phyloP scores from a whole-genome alignment of 495 filamentous ascomycete species.

The Hamigera avellanea region DNA sequence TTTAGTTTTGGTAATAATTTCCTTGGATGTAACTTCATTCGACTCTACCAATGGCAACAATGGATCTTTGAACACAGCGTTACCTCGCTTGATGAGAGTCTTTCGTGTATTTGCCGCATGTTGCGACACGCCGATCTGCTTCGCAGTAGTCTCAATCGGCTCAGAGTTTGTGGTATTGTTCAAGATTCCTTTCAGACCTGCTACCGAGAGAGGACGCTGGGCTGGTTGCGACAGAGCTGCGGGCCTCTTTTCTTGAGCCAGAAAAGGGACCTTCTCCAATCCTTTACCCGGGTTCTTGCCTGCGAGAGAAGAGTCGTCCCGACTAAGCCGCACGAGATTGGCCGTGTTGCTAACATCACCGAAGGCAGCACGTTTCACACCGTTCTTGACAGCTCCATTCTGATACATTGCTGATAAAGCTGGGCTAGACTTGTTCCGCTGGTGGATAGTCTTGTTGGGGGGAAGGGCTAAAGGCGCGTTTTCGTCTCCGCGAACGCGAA shows the following conservation, averaged over 20 bases:
- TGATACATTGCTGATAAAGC: conserved; percentile 47
- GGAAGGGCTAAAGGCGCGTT: conserved; percentile 45
- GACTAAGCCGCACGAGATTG: conserved; percentile 36
- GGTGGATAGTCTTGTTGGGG: conserved; percentile 52
- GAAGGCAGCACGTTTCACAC: conserved; percentile 64
- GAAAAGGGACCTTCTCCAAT: conserved; percentile 30
- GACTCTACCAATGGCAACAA: conserved; percentile 22
- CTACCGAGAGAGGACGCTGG: conserved; percentile 47
- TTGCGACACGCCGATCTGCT: conserved; percentile 19
- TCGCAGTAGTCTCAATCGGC: conserved; percentile 23
- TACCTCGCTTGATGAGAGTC: conserved; percentile 45
- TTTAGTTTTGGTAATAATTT: conserved; percentile 12
- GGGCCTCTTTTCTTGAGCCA: conserved; percentile 33
- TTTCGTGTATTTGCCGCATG: conserved; percentile 31
- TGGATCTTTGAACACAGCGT: conserved; percentile 53
- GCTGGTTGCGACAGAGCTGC: conserved; percentile 47
- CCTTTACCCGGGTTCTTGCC: conserved; percentile 34
- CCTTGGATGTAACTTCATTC: conserved; percentile 25
- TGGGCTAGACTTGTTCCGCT: conserved; percentile 72
- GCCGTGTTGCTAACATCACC: conserved; percentile 68
- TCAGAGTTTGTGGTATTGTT: conserved; percentile 27
- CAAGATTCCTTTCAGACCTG: conserved; percentile 33
- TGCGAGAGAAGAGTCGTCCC: conserved; percentile 39
- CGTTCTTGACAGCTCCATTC: conserved; percentile 50
- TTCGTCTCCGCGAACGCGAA: conserved; percentile 63